Percentiles rank a stretch among this genome's conserved stretches.
These are phyloP conservation scores for Articulospora tetracladia DNA, from an alignment of 495 filamentous ascomycete genomes.

Conservation along the genomic window DNA sequence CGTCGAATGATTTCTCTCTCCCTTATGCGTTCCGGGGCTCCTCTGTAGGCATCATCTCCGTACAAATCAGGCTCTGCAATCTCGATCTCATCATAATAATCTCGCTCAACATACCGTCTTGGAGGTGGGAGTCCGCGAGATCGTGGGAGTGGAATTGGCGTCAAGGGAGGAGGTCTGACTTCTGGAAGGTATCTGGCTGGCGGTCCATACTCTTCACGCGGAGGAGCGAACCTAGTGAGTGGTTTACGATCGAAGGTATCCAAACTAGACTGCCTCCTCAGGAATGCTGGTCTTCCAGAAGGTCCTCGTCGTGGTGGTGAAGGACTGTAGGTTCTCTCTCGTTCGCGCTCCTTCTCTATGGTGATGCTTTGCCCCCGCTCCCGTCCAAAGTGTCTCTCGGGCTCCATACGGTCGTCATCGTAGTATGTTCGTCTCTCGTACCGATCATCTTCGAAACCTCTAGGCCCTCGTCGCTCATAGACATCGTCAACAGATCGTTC, in stretches of 20 bases:
- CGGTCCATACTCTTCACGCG: slow-evolving; percentile 42
- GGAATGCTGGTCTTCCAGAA: slow-evolving; percentile 50
- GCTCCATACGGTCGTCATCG: slow-evolving; percentile 49
- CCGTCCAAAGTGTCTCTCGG: slow-evolving; percentile 30
- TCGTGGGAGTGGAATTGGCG: slow-evolving; percentile 34
- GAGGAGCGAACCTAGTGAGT: slow-evolving; percentile 37
- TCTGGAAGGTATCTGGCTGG: slow-evolving; percentile 43
- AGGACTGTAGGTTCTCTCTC: slow-evolving; percentile 24
- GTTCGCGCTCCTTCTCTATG: slow-evolving; percentile 48
- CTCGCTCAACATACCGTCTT: slow-evolving; percentile 42
- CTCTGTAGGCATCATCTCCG: slow-evolving; percentile 64
- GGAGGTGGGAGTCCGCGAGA: slow-evolving; percentile 35
- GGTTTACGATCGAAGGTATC: slow-evolving; percentile 72
- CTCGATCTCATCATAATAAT: slow-evolving; percentile 62
- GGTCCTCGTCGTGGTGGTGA: slow-evolving; percentile 37
- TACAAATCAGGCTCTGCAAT: slow-evolving; percentile 64
- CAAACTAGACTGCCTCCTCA: slow-evolving; percentile 63
- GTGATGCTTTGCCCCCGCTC: slow-evolving; percentile 22
- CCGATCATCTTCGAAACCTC: slow-evolving; percentile 40
- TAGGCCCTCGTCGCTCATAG: slow-evolving; percentile 32
- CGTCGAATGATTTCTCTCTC: slow-evolving; percentile 45
- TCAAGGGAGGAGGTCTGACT: slow-evolving; percentile 29
- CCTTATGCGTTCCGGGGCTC: slow-evolving; percentile 50
- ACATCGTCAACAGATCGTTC: slow-evolving; percentile 31
- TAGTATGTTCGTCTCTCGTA: slow-evolving; percentile 48